phyloP scores from a whole-genome alignment of 371 early-diverging fungal species.

The Apophysomyces ossiformis region DNA sequence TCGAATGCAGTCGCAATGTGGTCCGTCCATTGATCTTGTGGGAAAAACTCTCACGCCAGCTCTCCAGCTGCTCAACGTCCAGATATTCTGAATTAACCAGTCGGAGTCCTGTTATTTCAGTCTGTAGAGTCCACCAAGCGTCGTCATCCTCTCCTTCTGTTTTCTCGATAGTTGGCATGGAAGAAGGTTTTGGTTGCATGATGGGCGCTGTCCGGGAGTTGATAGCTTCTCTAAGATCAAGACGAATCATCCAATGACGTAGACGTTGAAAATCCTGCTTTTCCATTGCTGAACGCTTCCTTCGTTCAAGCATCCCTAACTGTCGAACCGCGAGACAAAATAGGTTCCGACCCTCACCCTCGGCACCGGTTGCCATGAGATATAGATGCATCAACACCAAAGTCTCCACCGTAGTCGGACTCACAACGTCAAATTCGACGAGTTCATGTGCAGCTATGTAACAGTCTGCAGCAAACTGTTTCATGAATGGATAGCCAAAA shows the following conservation, averaged over 20 bases:
- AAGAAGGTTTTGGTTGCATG: constrained; percentile 9
- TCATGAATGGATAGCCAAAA: constrained; percentile 29
- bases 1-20: constrained; percentile 23
- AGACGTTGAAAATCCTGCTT: constrained; percentile 19
- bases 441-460: constrained; percentile 29
- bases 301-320: constrained; percentile 18
- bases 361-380: constrained; percentile 16
- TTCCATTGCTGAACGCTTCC: not conserved
- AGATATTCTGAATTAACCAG: not conserved
- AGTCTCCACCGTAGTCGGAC: constrained; percentile 30
- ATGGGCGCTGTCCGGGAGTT: constrained; percentile 19
- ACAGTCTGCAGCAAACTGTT: constrained; percentile 24
- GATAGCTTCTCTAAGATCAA: constrained; percentile 23
- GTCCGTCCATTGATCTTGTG: constrained; percentile 11
- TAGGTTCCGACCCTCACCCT: constrained; percentile 20
- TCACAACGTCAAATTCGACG: constrained; percentile 32
- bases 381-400: constrained; percentile 36
- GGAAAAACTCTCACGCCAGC: constrained; percentile 19
- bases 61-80: constrained; percentile 4
- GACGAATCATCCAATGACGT: constrained; percentile 24
- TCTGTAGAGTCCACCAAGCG: constrained; percentile 10
- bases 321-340: constrained; percentile 31
- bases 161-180: not conserved
- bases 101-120: constrained; percentile 13
- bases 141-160: not conserved